Percentiles rank a stretch among this genome's conserved stretches.
Evolutionary conservation across 495 filamentous ascomycete species (phyloP).

Genomic region (Neurospora tetrasperma): DNA sequence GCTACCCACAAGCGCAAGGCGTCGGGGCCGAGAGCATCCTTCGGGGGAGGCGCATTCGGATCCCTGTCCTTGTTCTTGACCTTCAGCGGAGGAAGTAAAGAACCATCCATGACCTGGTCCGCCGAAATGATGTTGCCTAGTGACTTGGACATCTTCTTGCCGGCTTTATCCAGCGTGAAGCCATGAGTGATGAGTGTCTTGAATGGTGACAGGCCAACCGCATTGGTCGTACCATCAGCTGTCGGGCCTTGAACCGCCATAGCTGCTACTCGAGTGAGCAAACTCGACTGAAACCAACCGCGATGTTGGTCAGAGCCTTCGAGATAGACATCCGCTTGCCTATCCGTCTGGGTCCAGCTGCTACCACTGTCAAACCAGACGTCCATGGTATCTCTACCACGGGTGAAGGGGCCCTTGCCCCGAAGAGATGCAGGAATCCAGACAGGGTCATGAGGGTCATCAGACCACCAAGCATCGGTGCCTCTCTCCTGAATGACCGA

Average conservation of each 20-base stretch:
- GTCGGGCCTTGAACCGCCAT: constrained; percentile 15
- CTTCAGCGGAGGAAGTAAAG: constrained; percentile 42
- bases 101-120: constrained; percentile 71
- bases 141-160: constrained; percentile 98
- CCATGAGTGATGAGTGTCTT: constrained; percentile 85
- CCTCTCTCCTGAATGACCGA: constrained; percentile 63
- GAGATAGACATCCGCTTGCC: constrained; percentile 75
- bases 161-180: constrained; percentile 79
- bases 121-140: constrained; percentile 83
- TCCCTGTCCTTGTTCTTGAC: constrained; percentile 25
- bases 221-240: constrained; percentile 7
- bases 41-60: constrained; percentile 8
- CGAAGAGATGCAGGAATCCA: constrained; percentile 59
- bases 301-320: constrained; percentile 95
- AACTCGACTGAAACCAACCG: constrained; percentile 98
- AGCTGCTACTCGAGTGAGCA: constrained; percentile 67
- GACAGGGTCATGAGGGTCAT: constrained; percentile 55
- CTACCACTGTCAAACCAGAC: constrained; percentile 99
- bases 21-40: constrained; percentile 56
- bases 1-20: constrained; percentile 89
- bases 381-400: constrained; percentile 97
- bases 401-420: constrained; percentile 41
- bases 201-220: constrained; percentile 50
- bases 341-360: constrained; percentile 64
- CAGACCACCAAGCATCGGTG: constrained; percentile 89